phyloP scores from a whole-genome alignment of 139 green algal species.

The Trebouxia sp. region DNA sequence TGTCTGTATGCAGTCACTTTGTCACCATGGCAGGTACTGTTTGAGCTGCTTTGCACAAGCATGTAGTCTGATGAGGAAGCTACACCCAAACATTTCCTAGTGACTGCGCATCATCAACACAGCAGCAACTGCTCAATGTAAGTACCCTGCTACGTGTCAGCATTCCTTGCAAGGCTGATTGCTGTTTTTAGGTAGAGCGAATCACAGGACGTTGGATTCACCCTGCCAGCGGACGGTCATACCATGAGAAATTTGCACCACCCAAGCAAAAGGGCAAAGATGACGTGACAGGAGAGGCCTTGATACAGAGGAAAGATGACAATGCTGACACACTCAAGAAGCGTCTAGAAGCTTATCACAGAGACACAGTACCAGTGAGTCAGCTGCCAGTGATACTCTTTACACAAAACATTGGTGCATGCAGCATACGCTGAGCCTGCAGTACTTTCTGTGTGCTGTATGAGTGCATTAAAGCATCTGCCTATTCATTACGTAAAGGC shows the following conservation, averaged over 20 bases:
- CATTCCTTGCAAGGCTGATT: not conserved
- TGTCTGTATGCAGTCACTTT: too few relatives aligned
- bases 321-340: slow-evolving; percentile 96
- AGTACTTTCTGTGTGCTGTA: not conserved
- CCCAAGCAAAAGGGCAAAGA: slow-evolving; percentile 78
- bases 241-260: slow-evolving; percentile 96
- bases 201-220: slow-evolving; percentile 92
- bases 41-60: too few relatives aligned
- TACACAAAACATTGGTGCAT: not conserved
- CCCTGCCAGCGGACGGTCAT: slow-evolving; percentile 86
- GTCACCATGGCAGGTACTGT: too few relatives aligned
- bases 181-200: slow-evolving; percentile 82
- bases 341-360: slow-evolving; percentile 88
- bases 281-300: slow-evolving; percentile 90
- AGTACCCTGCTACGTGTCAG: not conserved
- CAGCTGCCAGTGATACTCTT: not conserved
- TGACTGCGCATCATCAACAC: too few relatives aligned
- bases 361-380: slow-evolving; percentile 85
- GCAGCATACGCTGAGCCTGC: too few relatives aligned
- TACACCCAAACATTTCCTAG: too few relatives aligned
- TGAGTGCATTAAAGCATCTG: too few relatives aligned
- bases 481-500: too few relatives aligned
- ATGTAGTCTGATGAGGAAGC: too few relatives aligned
- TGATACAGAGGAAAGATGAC: slow-evolving; percentile 97
- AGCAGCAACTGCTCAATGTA: too few relatives aligned